A percentile compares a stretch with the other conserved stretches of the same genome.
Evolutionary conservation across 192 early-diverging fungal species (phyloP).

Genomic region (Backusella morwellensis): DNA sequence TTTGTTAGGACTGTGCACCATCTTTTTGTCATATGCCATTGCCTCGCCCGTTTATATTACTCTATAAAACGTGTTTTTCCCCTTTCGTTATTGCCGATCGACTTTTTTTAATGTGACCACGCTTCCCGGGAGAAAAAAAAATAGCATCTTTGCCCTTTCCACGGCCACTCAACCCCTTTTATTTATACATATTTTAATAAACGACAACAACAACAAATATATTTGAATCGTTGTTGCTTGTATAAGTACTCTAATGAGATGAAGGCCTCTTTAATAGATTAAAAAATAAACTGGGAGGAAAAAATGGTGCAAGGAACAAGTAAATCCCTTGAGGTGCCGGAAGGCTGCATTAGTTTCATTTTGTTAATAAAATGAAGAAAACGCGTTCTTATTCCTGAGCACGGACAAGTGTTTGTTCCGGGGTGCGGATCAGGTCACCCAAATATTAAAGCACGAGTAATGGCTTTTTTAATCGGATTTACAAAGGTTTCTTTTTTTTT

Average conservation of each 20-base stretch:
- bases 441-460: not conserved
- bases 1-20: slow-evolving; percentile 3
- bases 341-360: slow-evolving; percentile 44
- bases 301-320: slow-evolving; percentile 33
- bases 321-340: slow-evolving; percentile 50
- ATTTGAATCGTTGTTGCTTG: not conserved
- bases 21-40: not conserved
- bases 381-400: slow-evolving; percentile 32
- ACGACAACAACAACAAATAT: no score
- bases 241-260: not conserved
- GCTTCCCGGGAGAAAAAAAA: not conserved
- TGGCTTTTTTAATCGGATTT: not conserved
- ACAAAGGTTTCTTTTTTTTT: not conserved
- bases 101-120: slow-evolving; percentile 1
- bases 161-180: not conserved
- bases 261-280: not conserved
- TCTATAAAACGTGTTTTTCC: slow-evolving; percentile 5
- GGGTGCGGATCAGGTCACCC: slow-evolving; percentile 54
- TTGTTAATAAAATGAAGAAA: slow-evolving; percentile 37
- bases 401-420: slow-evolving; percentile 56
- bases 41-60: not conserved
- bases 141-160: not conserved
- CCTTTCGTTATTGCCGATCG: slow-evolving; percentile 3
- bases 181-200: not conserved
- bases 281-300: slow-evolving; percentile 35